phyloP scores from a whole-genome alignment of 805 yeast genomes.

The Monosporozyma unispora region DNA sequence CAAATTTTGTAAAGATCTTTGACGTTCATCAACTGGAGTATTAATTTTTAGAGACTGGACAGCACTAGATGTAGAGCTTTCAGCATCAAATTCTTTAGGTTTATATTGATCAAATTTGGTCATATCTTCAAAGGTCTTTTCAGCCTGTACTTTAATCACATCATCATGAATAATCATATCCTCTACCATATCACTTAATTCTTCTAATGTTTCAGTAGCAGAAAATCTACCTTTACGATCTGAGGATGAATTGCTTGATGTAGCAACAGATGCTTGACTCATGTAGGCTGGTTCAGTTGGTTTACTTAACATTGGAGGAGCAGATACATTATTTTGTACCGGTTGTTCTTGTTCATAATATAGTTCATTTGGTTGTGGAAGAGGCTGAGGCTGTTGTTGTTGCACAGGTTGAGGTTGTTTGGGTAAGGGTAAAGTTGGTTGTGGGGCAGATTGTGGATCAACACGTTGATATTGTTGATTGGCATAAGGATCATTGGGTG shows the following conservation, averaged over 20 bases:
- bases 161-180: constrained; percentile 17
- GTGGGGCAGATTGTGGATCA: background rate
- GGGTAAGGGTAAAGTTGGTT: background rate
- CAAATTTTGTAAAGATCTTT: background rate
- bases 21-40: constrained; percentile 2
- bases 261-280: background rate
- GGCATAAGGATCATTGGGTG: background rate
- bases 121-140: constrained; percentile 21
- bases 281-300: background rate
- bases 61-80: constrained; percentile 10
- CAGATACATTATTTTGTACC: background rate
- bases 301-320: background rate
- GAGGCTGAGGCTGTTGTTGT: background rate
- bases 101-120: constrained; percentile 26
- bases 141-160: constrained; percentile 2
- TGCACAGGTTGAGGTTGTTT: background rate
- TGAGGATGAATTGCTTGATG: background rate
- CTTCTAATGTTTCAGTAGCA: constrained; percentile 22
- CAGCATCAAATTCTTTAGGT: constrained; percentile 14
- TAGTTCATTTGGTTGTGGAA: background rate
- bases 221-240: constrained; percentile 4
- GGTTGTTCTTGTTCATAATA: background rate
- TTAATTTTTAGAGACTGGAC: constrained; percentile 11
- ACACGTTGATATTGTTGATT: background rate
- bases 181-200: constrained; percentile 31